Conservation (phyloP, 2,329 filamentous ascomycete species). For the Metarhizium anisopliae region DNA sequence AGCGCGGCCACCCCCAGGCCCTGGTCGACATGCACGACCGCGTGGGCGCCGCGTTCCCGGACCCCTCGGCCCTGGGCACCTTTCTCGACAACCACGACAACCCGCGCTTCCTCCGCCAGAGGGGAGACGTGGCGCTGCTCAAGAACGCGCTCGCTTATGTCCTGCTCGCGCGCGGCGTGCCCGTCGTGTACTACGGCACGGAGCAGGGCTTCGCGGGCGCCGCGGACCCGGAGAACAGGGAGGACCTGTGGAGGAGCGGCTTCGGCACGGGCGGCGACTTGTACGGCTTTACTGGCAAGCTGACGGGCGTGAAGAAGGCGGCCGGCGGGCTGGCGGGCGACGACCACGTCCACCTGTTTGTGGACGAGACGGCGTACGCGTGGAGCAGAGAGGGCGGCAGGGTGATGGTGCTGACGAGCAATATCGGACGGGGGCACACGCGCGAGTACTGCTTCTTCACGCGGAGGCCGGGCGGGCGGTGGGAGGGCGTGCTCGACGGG, state of each 20-base stretch:
- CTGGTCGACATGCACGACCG: conserved; percentile 29
- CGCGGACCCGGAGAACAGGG: conserved; percentile 42
- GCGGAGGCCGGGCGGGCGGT: conserved; percentile 25
- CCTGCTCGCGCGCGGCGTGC: conserved; percentile 52
- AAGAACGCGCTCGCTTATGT: conserved; percentile 54
- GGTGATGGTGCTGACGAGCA: conserved; percentile 36
- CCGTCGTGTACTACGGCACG: conserved; percentile 57
- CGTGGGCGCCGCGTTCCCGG: conserved; percentile 27
- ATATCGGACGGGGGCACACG: conserved; percentile 28
- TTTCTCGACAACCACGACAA: conserved; percentile 55
- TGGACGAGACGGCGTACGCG: conserved; percentile 31
- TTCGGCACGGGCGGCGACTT: conserved; percentile 37
- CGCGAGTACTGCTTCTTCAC: conserved; percentile 33
- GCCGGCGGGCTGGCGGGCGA: conserved; percentile 33
- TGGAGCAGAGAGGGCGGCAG: conserved; percentile 34
- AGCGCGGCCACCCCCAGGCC: conserved; percentile 27
- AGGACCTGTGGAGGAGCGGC: conserved; percentile 47
- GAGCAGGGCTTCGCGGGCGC: conserved; percentile 50
- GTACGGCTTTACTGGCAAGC: conserved; percentile 31
- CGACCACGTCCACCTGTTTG: conserved; percentile 35
- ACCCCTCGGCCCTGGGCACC: conserved; percentile 36
- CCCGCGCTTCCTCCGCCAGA: conserved; percentile 41
- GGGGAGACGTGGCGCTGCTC: conserved; percentile 42
- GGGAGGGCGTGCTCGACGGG: conserved; percentile 30
- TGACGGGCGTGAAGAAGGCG: conserved; percentile 37